These are phyloP conservation scores for Hygrocybe punicea DNA, from an alignment of 768 basidiomycete genomes.

Conservation along the genomic window DNA sequence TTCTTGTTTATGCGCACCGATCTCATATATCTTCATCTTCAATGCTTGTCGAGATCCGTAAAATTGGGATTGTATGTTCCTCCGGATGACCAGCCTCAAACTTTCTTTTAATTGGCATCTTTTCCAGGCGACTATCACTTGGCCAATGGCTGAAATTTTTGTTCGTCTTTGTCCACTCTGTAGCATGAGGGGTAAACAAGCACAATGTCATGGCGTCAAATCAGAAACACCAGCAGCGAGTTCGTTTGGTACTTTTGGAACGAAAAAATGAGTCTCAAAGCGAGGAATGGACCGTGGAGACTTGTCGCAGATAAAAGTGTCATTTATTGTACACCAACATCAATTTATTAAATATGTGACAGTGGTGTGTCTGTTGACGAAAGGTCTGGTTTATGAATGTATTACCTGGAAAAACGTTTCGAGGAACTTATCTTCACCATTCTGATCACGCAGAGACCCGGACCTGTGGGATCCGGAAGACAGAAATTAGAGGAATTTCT, in stretches of 20 bases:
- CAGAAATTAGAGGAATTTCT: no score
- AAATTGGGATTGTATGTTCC: slow-evolving; percentile 56
- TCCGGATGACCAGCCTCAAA: neutral
- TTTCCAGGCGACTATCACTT: slow-evolving; percentile 58
- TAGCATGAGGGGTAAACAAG: slow-evolving; percentile 20
- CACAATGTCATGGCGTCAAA: slow-evolving; percentile 4
- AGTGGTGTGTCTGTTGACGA: no score
- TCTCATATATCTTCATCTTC: slow-evolving; percentile 50
- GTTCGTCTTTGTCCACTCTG: slow-evolving; percentile 56
- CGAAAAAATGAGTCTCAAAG: neutral
- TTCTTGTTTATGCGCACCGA: slow-evolving; percentile 63
- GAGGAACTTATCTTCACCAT: no score
- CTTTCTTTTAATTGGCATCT: neutral
- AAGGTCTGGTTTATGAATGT: no score
- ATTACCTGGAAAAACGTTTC: no score
- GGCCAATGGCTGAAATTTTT: slow-evolving; percentile 73
- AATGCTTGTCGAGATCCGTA: slow-evolving; percentile 55
- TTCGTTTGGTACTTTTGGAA: neutral
- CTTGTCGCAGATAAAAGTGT: neutral
- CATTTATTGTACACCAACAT: no score
- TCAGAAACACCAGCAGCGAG: neutral
- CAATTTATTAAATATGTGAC: no score
- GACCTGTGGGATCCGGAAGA: no score
- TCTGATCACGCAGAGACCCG: no score
- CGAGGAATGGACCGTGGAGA: neutral